Evolutionary conservation across 495 filamentous ascomycete species (phyloP).

Genomic region (Collariella sp.): DNA sequence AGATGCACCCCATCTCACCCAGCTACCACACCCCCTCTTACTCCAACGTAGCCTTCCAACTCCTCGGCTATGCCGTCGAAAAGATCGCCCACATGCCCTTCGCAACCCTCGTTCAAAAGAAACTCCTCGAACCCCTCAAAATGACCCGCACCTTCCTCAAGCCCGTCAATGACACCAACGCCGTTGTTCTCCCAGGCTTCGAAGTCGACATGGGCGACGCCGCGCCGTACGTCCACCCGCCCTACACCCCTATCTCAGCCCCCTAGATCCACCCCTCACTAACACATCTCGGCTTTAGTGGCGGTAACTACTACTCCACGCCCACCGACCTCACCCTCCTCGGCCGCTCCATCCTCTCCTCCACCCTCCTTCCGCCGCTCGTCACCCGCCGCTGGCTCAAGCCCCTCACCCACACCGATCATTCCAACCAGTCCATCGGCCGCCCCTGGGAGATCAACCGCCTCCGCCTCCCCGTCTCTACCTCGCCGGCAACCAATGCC

Average conservation of each 20-base stretch:
- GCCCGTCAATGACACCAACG: conserved; percentile 4
- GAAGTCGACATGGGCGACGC: conserved; percentile 12
- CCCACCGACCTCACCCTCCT: conserved; percentile 39
- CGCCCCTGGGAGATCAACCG: conserved; percentile 49
- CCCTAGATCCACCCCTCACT: background rate
- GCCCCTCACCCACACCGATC: conserved; percentile 38
- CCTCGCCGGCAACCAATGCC: background rate
- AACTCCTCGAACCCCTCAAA: conserved; percentile 10
- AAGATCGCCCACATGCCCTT: conserved; percentile 10
- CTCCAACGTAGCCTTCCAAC: conserved; percentile 20
- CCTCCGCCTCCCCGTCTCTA: background rate
- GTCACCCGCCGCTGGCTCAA: conserved; percentile 48
- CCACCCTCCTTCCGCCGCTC: conserved; percentile 32
- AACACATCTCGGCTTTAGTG: background rate
- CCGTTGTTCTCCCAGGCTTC: background rate
- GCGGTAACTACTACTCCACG: conserved; percentile 35
- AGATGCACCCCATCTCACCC: background rate
- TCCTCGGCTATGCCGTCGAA: conserved; percentile 17
- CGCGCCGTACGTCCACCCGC: conserved; percentile 9
- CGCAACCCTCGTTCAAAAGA: conserved; percentile 5
- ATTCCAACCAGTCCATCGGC: conserved; percentile 36
- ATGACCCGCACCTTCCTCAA: conserved; percentile 14
- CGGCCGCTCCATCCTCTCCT: conserved; percentile 44
- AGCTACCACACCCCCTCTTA: conserved; percentile 9
- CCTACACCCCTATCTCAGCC: background rate